phyloP scores from a whole-genome alignment of 805 yeast species.

The Ogataea haglerorum region DNA sequence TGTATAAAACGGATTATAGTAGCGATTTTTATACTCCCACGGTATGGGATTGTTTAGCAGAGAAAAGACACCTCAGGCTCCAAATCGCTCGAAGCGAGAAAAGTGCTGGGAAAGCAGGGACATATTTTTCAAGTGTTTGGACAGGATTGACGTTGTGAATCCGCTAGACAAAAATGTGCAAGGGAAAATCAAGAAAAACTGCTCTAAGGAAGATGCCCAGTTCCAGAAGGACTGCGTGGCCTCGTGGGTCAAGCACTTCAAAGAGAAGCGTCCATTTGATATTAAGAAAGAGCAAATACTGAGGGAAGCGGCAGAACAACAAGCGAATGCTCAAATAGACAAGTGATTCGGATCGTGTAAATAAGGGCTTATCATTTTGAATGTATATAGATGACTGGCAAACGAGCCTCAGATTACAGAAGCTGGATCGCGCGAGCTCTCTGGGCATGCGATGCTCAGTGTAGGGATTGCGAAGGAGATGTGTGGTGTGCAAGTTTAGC shows the following conservation, averaged over 20 bases:
- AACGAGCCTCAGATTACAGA: no score
- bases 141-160: slow-evolving; percentile 61
- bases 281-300: slow-evolving; percentile 64
- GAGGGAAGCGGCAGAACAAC: slow-evolving; percentile 66
- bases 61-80: slow-evolving; percentile 35
- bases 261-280: slow-evolving; percentile 82
- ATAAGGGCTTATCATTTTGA: not conserved
- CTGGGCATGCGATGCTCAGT: no score
- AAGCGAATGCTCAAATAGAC: slow-evolving; percentile 38
- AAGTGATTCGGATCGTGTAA: not conserved
- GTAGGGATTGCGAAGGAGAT: no score
- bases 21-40: not conserved
- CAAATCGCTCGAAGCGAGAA: slow-evolving; percentile 63
- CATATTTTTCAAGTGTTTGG: slow-evolving; percentile 68
- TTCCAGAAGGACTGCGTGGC: slow-evolving; percentile 77
- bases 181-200: slow-evolving; percentile 47
- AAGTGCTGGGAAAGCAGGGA: slow-evolving; percentile 93
- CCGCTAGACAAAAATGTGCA: slow-evolving; percentile 56
- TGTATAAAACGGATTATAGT: not conserved
- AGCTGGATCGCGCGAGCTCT: no score
- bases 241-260: slow-evolving; percentile 88
- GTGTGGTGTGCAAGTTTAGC: not conserved
- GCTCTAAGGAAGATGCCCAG: slow-evolving; percentile 53
- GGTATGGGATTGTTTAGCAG: slow-evolving; percentile 50
- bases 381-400: not conserved